Base-by-base conservation (phyloP, 257 asterid genomes). In the Salvia miltiorrhiza region DNA sequence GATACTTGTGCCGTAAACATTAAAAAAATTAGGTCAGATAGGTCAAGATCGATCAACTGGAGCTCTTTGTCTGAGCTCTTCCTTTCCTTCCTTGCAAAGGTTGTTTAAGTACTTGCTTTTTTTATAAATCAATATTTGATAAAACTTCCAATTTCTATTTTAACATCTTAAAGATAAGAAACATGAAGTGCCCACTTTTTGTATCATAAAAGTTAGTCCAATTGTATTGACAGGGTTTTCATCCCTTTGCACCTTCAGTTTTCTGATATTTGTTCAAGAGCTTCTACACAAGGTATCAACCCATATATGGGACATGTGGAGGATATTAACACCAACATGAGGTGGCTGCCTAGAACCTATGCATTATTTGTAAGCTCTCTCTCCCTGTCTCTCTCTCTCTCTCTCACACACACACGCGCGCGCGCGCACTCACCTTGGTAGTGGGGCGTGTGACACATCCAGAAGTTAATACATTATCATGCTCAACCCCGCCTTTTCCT, bases 341-440 rank as follows among this genome's bases (percentile, higher is more conserved):
- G 95, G 84, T 90, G 99, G 99, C 82, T 86, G 55, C 99, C 99
- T 48, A 87, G 75, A 82, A 93, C 97, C 66, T 93, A 80, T 55
- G 81, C 96, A 10, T 64, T 93, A 33, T 84, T 88, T 64, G 99
- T 93, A 90, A 76, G 50, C 59, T 69, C 81, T 71, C 76, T 45
- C 84, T 43, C n/a, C n/a, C n/a, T n/a, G n/a, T n/a, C 87, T 71
- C 72, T 80, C 78, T 33, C 50, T 48, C 60, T 59, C 55, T 56
- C 7, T 16, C 59, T 21, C 59, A 10, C 33, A 3, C 26, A 2
- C 44, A 19, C 60, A 24, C 39, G 5, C 56, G n/a, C n/a, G n/a
- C n/a, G n/a, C n/a, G n/a, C n/a, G 23, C 63, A 28, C 43, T 0
- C 23, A n/a, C 43, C 14, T 14, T 28, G 47, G 28, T 33, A 16